Evolutionary conservation across 441 rosid species (phyloP), one percentile per base, ranked within the genome.

Genomic region (Arabidopsis lyrata): DNA sequence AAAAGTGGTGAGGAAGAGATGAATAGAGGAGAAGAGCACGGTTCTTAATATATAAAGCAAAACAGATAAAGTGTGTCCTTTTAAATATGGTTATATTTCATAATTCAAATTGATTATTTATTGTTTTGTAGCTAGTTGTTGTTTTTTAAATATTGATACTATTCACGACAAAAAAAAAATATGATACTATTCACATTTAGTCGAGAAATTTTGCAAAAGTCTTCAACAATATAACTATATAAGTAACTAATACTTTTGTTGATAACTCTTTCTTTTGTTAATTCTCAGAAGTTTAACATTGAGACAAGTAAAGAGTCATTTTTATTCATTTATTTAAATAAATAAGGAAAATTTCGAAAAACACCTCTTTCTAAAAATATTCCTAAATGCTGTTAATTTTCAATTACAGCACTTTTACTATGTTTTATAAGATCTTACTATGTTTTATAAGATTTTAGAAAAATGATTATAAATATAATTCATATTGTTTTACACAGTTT

Each of bases 21-120:
- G 71, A 56, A 76, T 56, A 47, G 58, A 76, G 47, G 41, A 49
- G 57, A 41, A 48, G 72, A 34, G 76, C 68, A 76, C 48, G 60
- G 54, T 76, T 55, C 79, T 45, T 70, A 48, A 62, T 77, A 70
- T 77, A 70, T 76, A 70, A 64, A 57, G 63, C 48, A 70, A 76
- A 68, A 6, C 8, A 27, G 60, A 76, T 70, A 31, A 70, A 38
- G 71, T 57, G 59, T 41, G 66, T 63, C 66, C 50, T 50, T 76
- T 38, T 2, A 14, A 3, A 50, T 38, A 59, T 48, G 4, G 1
- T 55, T 58, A 5, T 66, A 4, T 5, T 42, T 54, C 41, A 55
- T 41, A 15, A 67, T 54, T 54, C 2, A 11, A 27, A 55, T 54
- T 54, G 15, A n/a, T 52, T 59, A 65, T 14, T 60, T 39, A 34